Evolutionary conservation across 2,329 filamentous ascomycete genomes (phyloP).

Genomic region (Sporothrix humicola): DNA sequence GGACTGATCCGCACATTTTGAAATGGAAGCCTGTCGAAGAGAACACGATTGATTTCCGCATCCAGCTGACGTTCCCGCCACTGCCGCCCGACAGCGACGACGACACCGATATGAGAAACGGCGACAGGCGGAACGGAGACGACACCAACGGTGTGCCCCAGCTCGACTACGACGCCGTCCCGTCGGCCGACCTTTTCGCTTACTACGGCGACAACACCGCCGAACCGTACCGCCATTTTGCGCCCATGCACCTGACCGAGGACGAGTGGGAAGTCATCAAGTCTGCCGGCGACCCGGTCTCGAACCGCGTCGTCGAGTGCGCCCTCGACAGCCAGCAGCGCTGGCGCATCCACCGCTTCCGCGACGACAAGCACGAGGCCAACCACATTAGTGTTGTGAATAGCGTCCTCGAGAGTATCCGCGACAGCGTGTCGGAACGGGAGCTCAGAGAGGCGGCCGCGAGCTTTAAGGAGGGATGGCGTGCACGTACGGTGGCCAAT

Average conservation of each 20-base stretch:
- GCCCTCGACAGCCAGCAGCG: slow-evolving; percentile 74
- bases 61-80: slow-evolving; percentile 73
- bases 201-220: slow-evolving; percentile 64
- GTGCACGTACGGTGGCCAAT: slow-evolving; percentile 57
- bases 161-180: slow-evolving; percentile 79
- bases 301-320: slow-evolving; percentile 89
- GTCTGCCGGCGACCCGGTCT: slow-evolving; percentile 71
- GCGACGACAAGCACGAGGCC: slow-evolving; percentile 89
- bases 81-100: slow-evolving; percentile 66
- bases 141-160: slow-evolving; percentile 57
- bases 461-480: slow-evolving; percentile 81
- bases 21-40: slow-evolving; percentile 98
- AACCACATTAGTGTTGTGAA: slow-evolving; percentile 86
- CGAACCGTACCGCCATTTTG: slow-evolving; percentile 66
- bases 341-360: slow-evolving; percentile 88
- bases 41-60: slow-evolving; percentile 91
- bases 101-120: slow-evolving; percentile 13
- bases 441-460: slow-evolving; percentile 75
- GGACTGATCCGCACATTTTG: slow-evolving; percentile 90
- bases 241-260: slow-evolving; percentile 70
- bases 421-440: slow-evolving; percentile 80
- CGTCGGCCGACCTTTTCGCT: slow-evolving; percentile 72
- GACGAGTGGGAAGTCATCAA: slow-evolving; percentile 87
- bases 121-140: slow-evolving; percentile 42
- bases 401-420: slow-evolving; percentile 88